Evolutionary conservation across 2,329 filamentous ascomycete genomes (phyloP).

Genomic region (Alternaria sp.): DNA sequence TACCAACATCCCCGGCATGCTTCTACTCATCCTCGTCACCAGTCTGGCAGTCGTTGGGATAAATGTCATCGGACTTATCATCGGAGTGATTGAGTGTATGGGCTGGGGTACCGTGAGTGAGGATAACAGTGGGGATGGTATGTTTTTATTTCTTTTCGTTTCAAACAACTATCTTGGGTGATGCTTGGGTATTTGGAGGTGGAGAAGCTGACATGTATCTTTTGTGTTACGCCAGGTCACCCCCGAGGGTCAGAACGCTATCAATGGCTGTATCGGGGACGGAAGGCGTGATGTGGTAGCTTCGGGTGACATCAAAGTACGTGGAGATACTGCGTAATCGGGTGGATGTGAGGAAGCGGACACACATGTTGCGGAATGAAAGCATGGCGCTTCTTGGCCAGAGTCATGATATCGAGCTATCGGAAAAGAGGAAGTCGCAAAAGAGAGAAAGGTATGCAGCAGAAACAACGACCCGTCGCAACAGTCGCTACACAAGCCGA

Average conservation of each 20-base stretch:
- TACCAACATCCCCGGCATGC: neutral
- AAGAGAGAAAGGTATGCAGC: neutral
- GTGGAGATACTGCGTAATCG: neutral
- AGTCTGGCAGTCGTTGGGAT: neutral
- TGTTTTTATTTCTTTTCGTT: neutral
- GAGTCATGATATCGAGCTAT: neutral
- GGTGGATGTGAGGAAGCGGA: neutral
- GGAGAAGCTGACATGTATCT: neutral
- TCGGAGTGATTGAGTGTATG: neutral
- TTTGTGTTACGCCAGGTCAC: neutral
- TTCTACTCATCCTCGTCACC: neutral
- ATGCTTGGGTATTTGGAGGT: rapidly evolving
- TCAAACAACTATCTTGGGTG: neutral
- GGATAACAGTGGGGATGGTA: neutral
- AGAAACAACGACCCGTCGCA: neutral
- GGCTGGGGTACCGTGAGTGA: neutral
- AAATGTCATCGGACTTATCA: neutral
- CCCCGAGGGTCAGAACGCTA: neutral
- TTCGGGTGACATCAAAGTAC: neutral
- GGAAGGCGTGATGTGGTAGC: neutral
- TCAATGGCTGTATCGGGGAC: neutral
- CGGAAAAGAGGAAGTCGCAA: neutral
- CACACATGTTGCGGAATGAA: neutral
- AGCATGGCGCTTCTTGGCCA: neutral
- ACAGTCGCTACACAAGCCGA: neutral